Evolutionary conservation across 345 rosid species (phyloP), one percentile per base, ranked within the genome.

Genomic region (Acer negundo): DNA sequence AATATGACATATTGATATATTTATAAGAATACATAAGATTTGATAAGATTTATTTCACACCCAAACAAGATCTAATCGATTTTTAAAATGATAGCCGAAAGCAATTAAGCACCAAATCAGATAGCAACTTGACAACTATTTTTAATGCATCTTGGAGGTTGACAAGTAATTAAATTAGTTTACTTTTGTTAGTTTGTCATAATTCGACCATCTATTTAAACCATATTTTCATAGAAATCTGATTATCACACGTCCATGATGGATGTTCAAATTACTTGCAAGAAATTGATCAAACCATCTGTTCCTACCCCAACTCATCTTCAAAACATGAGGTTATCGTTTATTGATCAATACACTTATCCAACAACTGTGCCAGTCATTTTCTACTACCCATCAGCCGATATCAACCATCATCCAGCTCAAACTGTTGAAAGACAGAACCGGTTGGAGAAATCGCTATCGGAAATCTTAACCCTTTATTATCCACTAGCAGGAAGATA

Each of bases 201-300:
- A 13, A 7, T n/a, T 58, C 10, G 24, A 56, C 62, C 24, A 58
- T 19, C 62, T 58, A 58, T 58, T 19, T n/a, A 58, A 58, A 58
- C 56, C n/a, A 15, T 16, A 31, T 31, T 51, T 51, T 51, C n/a
- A 51, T 51, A 51, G 56, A 51, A 16, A 51, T 19, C 10, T n/a
- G 24, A 58, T 58, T 20, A 8, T 58, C 24, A 58, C 9, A 4
- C 12, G 22, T 8, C 10, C 62, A 56, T 7, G 22, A 58, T 58
- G 62, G 62, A 58, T 58, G 62, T 58, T 58, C 24, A 58, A 1
- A n/a, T 58, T 19, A 58, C 62, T 58, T 58, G 11, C 10, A 58
- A 58, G 62, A 58, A 58, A 58, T 58, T n/a, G 24, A 58, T 58
- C 62, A 58, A 58, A 58, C 62, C 62, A n/a, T 58, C 24, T n/a